Evolutionary conservation across 139 green algal species (phyloP), one percentile per base, ranked within the genome.

Genomic region (Picochlorum sp.): DNA sequence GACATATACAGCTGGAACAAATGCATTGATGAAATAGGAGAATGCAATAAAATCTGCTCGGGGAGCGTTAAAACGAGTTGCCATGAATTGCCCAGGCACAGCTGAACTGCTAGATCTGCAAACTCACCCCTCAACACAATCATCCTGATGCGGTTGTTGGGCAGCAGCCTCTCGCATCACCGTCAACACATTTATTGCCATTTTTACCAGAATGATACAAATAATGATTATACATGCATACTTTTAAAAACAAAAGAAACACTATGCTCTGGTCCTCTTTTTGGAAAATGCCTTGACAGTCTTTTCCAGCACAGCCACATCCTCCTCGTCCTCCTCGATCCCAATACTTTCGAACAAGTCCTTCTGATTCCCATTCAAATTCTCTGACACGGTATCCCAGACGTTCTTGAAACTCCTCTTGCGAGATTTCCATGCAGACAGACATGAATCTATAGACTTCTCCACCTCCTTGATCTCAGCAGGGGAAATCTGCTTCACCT

Each of bases 341-440:
- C 86, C 88, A 15, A 92, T 90, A 45, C 94, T 87, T 63, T 91
- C 87, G 63, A 86, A 91, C 15, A 92, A 14, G 16, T 87, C 81
- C 21, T 62, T 45, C 63, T 85, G 50, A 50, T 92, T 91, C 23
- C 75, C 73, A 8, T 92, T 82, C 13, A 95, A 69, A 26, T 83
- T 82, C 49, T 95, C 88, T 8, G 68, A 80, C 10, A 93, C 74
- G 0, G 71, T 52, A 38, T 74, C 67, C 87, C 86, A 94, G 15
- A 90, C 80, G 57, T 62, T 54, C 3, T 71, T 75, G 68, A 95
- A 95, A 30, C 86, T 74, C 26, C 66, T 55, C 21, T 54, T 49
- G 45, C 55, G 14, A 28, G 24, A 28, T 30, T n/a, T 50, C 72
- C 72, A 79, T 23, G 11, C 57, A 16, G 52, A 31, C 47, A 79